Evolutionary conservation across 2,329 filamentous ascomycete species (phyloP).

Genomic region (Claviceps sp.): DNA sequence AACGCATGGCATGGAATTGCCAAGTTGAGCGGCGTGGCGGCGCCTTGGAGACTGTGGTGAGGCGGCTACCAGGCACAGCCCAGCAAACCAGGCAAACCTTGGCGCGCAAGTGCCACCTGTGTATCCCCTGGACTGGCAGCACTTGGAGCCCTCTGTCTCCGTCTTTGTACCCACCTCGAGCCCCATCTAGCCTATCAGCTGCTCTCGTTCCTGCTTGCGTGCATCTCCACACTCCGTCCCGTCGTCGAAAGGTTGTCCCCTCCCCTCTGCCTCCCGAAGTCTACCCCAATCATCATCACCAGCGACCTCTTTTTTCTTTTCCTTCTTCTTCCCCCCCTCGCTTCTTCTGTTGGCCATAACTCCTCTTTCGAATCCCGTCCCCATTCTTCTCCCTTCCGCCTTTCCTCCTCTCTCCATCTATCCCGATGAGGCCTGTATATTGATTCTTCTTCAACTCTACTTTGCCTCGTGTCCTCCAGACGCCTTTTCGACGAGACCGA

Average conservation of each 20-base stretch:
- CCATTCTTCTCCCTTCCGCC: slow-evolving; percentile 5
- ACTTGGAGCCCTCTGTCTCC: background rate
- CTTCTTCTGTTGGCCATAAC: slow-evolving; percentile 12
- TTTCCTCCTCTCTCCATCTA: slow-evolving; percentile 4
- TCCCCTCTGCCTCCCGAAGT: slow-evolving; percentile 1
- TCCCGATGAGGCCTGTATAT: slow-evolving; percentile 24
- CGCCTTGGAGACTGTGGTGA: no score
- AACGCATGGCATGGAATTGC: no score
- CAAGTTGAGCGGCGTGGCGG: no score
- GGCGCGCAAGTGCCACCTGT: background rate
- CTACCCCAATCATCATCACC: slow-evolving; percentile 9
- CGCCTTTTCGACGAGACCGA: background rate
- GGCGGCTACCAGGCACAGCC: background rate
- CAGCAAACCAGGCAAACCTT: background rate
- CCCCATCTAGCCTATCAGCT: background rate
- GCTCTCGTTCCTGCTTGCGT: background rate
- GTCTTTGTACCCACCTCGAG: background rate
- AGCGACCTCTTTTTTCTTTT: slow-evolving; percentile 12
- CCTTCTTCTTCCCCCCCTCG: slow-evolving; percentile 11
- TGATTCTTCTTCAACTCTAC: slow-evolving; percentile 17
- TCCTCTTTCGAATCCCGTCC: slow-evolving; percentile 6
- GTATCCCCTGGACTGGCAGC: background rate
- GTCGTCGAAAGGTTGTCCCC: background rate
- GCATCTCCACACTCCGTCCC: background rate
- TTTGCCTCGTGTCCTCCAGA: slow-evolving; percentile 12